Evolutionary conservation across 2,329 filamentous ascomycete genomes (phyloP), one percentile per base, ranked within the genome.

Genomic region (Annulohypoxylon truncatum): DNA sequence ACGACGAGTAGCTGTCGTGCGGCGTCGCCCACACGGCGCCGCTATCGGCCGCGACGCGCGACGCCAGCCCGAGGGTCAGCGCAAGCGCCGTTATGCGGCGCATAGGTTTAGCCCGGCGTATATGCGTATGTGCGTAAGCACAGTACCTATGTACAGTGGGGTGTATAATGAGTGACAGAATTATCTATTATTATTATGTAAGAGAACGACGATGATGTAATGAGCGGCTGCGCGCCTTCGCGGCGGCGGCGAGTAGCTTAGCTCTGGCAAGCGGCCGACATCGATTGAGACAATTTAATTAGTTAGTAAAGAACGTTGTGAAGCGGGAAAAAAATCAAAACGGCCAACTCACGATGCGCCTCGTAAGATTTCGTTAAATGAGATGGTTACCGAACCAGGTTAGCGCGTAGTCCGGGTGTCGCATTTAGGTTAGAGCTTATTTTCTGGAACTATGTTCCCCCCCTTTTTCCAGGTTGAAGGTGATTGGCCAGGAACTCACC

Each of bases 1-100:
- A 87, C 13, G 84, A 87, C 1, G 84, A 85, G 79, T 82, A 89
- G 71, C 79, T 77, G 67, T 83, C 84, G 74, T 89, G 87, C 29
- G 87, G 86, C 4, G 86, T 89, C 63, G 82, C 78, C 71, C 74
- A 78, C 50, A 79, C 74, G 68, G 73, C 75, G 66, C 74, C 76
- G 60, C 61, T 53, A 22, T 58, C 51, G 29, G 66, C 69, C 9
- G 31, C 51, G 54, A 62, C 59, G 51, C 55, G 61, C 47, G 42
- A 54, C 40, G 48, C 38, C 28, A 52, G 33, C 18, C 52, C 53
- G 13, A 66, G 40, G 40, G 47, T 38, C 29, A 56, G 38, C 7
- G 60, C 3, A 55, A 66, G 26, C 26, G 62, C 46, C 29, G 33
- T 50, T 53, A 66, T 12, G 54, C 38, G 28, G 52, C 55, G 61